Evolutionary conservation across 495 filamentous ascomycete species (phyloP), one percentile per base, ranked within the genome.

Genomic region (Beverwykella pulmonaria): DNA sequence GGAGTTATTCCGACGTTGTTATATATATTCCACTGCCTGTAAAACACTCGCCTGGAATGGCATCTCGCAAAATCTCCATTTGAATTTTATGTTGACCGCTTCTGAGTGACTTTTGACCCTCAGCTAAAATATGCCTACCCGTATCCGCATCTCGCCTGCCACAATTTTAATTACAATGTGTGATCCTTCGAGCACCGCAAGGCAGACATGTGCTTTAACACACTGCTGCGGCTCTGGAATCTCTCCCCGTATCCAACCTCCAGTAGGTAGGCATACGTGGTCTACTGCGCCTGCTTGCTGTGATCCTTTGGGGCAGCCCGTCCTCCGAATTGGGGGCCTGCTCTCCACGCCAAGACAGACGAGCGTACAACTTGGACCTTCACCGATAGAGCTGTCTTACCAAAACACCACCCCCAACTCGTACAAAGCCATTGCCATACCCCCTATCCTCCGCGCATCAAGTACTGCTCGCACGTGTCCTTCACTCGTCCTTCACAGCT

Each of bases 11-110:
- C 59, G 56, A 32, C 58, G 12, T 55, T 62, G 58, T 71, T 61
- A 67, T 68, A 67, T 67, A 68, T 65, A 64, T 63, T 71, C 69
- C 65, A 29, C 58, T 65, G 47, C 69, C 32, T 71, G 69, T 68
- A 65, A 71, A 65, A 65, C 69, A 59, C n/a, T 62, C 54, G 56
- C 53, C 65, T 19, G 47, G 52, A 60, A 53, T 54, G 39, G 55
- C 32, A 55, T 57, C 34, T 50, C 59, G 53, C 65, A 63, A 61
- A 68, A 27, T 61, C 53, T 55, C 49, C 32, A 60, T 65, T 34
- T 29, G 55, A 58, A 50, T 50, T 26, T 32, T 41, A 59, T 50
- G 41, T 34, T 56, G 36, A n/a, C 39, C 39, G 8, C 39, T 44
- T 44, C 17, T 44, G 8, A 44, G 15, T 44, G 6, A n/a, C 39